phyloP scores from a whole-genome alignment of 805 yeast genomes.

The Huiozyma naganishii region DNA sequence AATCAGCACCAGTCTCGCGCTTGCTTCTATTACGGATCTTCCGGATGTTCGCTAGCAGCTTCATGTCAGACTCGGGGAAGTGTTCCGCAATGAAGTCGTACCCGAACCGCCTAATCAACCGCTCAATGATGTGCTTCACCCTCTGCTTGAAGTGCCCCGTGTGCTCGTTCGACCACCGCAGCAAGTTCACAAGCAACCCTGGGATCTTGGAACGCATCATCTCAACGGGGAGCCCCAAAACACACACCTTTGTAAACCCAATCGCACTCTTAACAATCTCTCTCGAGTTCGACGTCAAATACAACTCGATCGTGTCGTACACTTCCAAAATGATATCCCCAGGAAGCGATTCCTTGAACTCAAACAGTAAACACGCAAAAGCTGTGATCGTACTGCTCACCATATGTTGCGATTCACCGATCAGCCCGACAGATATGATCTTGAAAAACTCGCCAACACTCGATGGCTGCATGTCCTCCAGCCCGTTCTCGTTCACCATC shows the following conservation, averaged over 20 bases:
- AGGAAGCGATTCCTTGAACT: slow-evolving; percentile 61
- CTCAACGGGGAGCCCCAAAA: slow-evolving; percentile 72
- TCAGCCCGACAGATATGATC: slow-evolving; percentile 92
- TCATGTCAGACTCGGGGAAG: slow-evolving; percentile 86
- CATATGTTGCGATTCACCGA: slow-evolving; percentile 91
- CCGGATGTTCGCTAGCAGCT: slow-evolving; percentile 72
- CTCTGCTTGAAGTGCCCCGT: slow-evolving; percentile 89
- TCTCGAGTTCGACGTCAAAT: slow-evolving; percentile 79
- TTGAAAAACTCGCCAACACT: slow-evolving; percentile 75
- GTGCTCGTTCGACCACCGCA: slow-evolving; percentile 93
- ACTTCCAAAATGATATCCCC: slow-evolving; percentile 57
- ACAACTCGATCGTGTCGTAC: slow-evolving; percentile 77
- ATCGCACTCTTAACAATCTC: slow-evolving; percentile 92
- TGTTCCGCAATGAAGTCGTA: slow-evolving; percentile 66
- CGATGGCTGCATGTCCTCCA: slow-evolving; percentile 32
- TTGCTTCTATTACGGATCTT: slow-evolving; percentile 78
- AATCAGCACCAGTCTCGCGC: slow-evolving; percentile 33
- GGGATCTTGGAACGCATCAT: slow-evolving; percentile 55
- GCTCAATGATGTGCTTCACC: slow-evolving; percentile 86
- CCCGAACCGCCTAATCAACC: slow-evolving; percentile 86
- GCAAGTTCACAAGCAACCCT: slow-evolving; percentile 55
- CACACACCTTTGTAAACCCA: slow-evolving; percentile 88
- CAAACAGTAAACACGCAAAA: slow-evolving; percentile 74
- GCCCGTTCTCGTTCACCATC: slow-evolving; percentile 40
- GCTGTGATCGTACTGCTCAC: slow-evolving; percentile 94